Percentiles rank a stretch among this genome's conserved stretches.
phyloP scores from a whole-genome alignment of 2,329 filamentous ascomycete genomes.

The Phialophora chinensis region DNA sequence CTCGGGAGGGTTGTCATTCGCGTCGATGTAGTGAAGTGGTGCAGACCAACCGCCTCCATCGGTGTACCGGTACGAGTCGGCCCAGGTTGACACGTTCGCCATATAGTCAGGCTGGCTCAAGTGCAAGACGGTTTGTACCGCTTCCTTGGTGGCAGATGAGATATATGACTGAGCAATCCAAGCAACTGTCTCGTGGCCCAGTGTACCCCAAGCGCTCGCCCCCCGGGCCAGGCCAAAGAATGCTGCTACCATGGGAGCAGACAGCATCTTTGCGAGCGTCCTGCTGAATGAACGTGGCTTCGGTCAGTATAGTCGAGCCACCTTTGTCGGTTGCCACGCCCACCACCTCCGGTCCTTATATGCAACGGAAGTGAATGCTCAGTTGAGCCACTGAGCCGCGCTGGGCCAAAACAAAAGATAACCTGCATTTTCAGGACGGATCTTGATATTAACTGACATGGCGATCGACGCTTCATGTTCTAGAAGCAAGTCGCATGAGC shows the following conservation, averaged over 20 bases:
- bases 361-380: neutral
- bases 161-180: constrained; percentile 60
- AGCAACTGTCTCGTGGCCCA: constrained; percentile 62
- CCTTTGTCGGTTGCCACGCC: neutral
- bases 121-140: constrained; percentile 53
- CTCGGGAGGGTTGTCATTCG: constrained; percentile 30
- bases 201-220: constrained; percentile 64
- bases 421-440: constrained; percentile 12
- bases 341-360: neutral
- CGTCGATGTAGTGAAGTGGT: constrained; percentile 42
- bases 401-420: neutral
- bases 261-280: constrained; percentile 45
- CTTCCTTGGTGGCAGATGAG: constrained; percentile 50
- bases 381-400: neutral
- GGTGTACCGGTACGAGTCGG: constrained; percentile 58
- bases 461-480: neutral
- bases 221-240: constrained; percentile 90
- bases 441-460: neutral
- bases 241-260: constrained; percentile 87
- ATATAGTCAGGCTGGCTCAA: constrained; percentile 55
- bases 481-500: constrained; percentile 6
- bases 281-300: neutral
- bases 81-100: constrained; percentile 61
- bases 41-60: constrained; percentile 56
- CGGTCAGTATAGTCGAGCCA: neutral